Evolutionary conservation across 2,329 filamentous ascomycete species (phyloP).

Genomic region (Hawksworthiomyces lignivorus): DNA sequence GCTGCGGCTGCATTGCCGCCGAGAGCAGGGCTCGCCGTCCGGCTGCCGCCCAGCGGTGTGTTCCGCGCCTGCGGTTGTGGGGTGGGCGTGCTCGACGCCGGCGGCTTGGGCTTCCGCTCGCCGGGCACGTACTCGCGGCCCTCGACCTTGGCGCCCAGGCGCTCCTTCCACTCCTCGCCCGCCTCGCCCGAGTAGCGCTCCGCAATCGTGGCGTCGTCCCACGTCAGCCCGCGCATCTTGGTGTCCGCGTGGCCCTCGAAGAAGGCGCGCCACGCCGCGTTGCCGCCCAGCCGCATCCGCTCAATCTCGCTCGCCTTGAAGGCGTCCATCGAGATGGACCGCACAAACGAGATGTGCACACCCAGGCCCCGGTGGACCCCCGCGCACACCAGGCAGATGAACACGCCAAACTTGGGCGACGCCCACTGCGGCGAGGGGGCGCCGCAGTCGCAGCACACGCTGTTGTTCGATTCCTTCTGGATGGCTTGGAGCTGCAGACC

Average conservation of each 20-base stretch:
- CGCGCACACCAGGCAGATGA: constrained; percentile 95
- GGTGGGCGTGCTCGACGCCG: constrained; percentile 32
- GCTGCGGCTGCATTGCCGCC: neutral
- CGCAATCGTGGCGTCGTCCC: constrained; percentile 83
- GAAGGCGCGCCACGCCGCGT: constrained; percentile 78
- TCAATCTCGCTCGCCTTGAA: constrained; percentile 91
- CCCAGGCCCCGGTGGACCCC: constrained; percentile 91
- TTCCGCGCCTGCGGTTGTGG: constrained; percentile 26
- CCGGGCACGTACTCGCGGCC: constrained; percentile 75
- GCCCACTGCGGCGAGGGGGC: constrained; percentile 98
- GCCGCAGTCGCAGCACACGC: constrained; percentile 87
- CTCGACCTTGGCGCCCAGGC: constrained; percentile 80
- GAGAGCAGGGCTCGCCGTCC: constrained; percentile 19
- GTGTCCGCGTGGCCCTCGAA: constrained; percentile 68
- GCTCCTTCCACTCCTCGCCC: constrained; percentile 93
- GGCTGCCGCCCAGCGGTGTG: constrained; percentile 14
- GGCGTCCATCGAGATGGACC: constrained; percentile 96
- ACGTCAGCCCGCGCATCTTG: constrained; percentile 59
- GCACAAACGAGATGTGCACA: constrained; percentile 97
- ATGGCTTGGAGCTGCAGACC: constrained; percentile 71
- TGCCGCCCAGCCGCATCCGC: constrained; percentile 88
- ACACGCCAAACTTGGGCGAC: constrained; percentile 92
- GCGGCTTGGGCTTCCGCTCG: constrained; percentile 37
- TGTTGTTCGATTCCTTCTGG: constrained; percentile 85
- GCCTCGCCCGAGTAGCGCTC: constrained; percentile 85